Conservation (phyloP, 306 rosid genomes). For the Geum urbanum region DNA sequence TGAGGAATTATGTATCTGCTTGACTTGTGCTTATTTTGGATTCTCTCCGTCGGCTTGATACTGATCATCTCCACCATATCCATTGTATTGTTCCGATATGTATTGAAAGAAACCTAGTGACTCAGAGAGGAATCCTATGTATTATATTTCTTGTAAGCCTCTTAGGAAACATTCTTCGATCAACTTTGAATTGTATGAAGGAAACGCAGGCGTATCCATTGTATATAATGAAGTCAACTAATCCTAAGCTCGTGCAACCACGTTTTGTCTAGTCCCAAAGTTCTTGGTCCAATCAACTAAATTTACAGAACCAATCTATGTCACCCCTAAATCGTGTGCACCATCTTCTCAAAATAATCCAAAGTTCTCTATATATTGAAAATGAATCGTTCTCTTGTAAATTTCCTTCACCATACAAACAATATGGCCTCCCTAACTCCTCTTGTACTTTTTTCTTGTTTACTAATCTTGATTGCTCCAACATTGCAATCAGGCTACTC, state of each 20-base stretch:
- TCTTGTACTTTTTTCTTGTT: slow-evolving; percentile 29
- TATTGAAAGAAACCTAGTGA: neutral
- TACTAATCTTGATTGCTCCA: slow-evolving; percentile 29
- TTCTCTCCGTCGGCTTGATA: neutral
- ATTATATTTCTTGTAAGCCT: slow-evolving; percentile 1
- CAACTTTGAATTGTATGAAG: neutral
- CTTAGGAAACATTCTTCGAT: neutral
- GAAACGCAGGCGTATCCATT: neutral
- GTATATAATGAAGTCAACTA: slow-evolving; percentile 20
- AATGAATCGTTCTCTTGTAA: neutral
- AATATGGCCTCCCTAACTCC: slow-evolving; percentile 43
- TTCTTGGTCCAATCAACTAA: slow-evolving; percentile 19
- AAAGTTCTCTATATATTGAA: slow-evolving; percentile 2
- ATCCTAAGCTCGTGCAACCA: slow-evolving; percentile 58
- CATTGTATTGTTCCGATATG: too few species aligned
- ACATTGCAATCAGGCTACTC: slow-evolving; percentile 33
- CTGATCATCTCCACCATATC: neutral
- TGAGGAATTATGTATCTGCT: too few species aligned
- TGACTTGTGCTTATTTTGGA: too few species aligned
- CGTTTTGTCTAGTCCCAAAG: slow-evolving; percentile 33
- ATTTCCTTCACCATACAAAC: neutral
- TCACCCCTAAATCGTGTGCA: slow-evolving; percentile 49
- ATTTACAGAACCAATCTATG: slow-evolving; percentile 7
- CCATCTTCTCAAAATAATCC: slow-evolving; percentile 38
- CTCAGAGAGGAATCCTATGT: neutral